Evolutionary conservation across 208 protist species (phyloP).

Genomic region (Balamuthia mandrillaris): DNA sequence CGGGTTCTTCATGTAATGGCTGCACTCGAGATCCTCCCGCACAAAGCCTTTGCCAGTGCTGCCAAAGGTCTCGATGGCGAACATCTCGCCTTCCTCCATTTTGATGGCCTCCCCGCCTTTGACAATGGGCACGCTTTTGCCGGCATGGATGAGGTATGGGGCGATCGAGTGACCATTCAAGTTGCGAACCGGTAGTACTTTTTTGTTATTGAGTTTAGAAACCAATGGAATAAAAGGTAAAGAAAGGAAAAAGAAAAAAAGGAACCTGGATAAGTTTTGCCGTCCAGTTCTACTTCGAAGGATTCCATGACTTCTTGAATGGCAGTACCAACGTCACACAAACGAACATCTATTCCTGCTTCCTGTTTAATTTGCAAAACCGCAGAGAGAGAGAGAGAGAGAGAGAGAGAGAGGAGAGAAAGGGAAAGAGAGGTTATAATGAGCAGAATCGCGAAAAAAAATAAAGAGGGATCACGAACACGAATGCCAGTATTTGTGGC

Average conservation of each 20-base stretch:
- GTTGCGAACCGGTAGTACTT: too few species aligned
- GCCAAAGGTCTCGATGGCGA: constrained; percentile 99
- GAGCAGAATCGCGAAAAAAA: neutral
- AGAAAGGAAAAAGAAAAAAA: neutral
- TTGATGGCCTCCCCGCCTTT: constrained; percentile 86
- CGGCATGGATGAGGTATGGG: constrained; percentile 96
- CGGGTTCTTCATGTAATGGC: constrained; percentile 96
- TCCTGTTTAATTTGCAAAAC: too few species aligned
- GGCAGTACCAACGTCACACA: constrained; percentile 89
- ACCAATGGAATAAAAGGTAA: too few species aligned
- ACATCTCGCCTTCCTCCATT: constrained; percentile 92
- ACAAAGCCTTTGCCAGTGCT: constrained; percentile 90
- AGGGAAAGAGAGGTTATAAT: neutral
- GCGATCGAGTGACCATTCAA: constrained; percentile 97
- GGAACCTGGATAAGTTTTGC: constrained; percentile 77
- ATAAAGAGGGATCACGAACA: neutral
- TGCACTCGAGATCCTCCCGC: constrained; percentile 92
- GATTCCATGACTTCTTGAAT: constrained; percentile 98
- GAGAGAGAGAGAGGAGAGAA: too few species aligned
- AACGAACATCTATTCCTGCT: constrained; percentile 91
- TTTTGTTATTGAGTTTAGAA: too few species aligned
- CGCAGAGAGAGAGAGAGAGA: too few species aligned
- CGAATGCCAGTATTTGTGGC: constrained; percentile 97
- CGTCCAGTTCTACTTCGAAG: constrained; percentile 91
- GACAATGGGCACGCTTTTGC: constrained; percentile 98